A percentile compares a stretch with the other conserved stretches of the same genome.
Conservation (phyloP, 1,139 yeast species). For the Magnusiomyces fungicola region DNA sequence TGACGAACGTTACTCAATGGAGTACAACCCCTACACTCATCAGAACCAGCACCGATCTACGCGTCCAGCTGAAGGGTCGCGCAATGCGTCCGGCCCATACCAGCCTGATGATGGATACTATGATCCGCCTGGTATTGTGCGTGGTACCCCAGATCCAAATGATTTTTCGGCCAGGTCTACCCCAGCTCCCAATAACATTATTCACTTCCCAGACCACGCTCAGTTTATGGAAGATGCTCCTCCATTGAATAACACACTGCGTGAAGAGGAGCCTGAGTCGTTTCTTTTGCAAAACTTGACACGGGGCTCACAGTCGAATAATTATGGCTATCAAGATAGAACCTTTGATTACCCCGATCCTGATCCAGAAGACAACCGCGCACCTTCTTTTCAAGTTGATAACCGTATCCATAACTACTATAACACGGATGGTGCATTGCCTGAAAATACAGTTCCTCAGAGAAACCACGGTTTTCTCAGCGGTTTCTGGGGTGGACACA, state of each 20-base stretch:
- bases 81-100: neutral
- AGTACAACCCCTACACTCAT: neutral
- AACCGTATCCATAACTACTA: conserved; percentile 2
- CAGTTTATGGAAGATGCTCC: neutral
- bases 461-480: neutral
- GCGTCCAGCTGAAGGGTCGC: neutral
- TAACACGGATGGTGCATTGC: neutral
- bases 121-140: conserved; percentile 12
- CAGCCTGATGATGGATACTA: conserved; percentile 9
- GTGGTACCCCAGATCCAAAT: conserved; percentile 2
- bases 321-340: no score
- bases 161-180: neutral
- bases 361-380: neutral
- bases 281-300: neutral
- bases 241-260: no score
- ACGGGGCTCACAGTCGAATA: no score
- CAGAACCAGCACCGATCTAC: neutral
- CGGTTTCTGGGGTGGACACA: no score
- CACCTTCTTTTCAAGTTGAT: conserved; percentile 1
- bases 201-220: neutral
- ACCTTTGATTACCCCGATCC: neutral
- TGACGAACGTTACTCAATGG: neutral
- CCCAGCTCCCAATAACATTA: neutral
- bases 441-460: neutral
- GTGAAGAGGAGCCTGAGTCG: neutral